Conservation (phyloP, 1,284 basidiomycete species). For the Irpex sp. region DNA sequence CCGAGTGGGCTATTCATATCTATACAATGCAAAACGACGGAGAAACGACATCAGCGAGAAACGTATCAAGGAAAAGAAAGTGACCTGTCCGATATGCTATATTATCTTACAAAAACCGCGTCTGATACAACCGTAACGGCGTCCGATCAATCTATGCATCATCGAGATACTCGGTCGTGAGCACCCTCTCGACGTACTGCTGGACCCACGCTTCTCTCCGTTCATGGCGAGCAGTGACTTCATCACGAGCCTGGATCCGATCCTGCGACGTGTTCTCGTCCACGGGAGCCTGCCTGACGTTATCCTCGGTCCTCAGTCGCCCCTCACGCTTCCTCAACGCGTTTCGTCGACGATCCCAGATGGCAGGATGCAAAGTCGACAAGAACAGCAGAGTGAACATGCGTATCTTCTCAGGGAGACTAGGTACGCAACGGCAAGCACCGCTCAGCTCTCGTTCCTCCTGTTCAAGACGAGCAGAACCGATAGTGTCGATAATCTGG, state of each 20-base stretch:
- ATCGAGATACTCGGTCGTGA: conserved; percentile 67
- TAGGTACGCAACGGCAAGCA: background rate
- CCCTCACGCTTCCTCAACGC: conserved; percentile 64
- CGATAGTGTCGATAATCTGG: conserved; percentile 40
- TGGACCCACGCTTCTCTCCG: conserved; percentile 60
- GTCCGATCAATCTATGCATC: conserved; percentile 33
- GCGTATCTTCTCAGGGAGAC: conserved; percentile 30
- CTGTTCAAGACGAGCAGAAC: conserved; percentile 6
- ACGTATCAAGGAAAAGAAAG: background rate
- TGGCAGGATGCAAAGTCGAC: conserved; percentile 66
- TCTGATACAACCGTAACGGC: background rate
- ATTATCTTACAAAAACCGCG: background rate
- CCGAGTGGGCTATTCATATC: background rate
- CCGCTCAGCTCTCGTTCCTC: background rate
- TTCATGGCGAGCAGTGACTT: conserved; percentile 44
- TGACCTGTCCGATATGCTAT: background rate
- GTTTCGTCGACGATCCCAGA: conserved; percentile 67
- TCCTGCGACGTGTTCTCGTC: conserved; percentile 23
- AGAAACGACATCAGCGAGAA: background rate
- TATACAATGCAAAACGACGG: background rate
- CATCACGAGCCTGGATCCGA: conserved; percentile 33
- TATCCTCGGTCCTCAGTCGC: conserved; percentile 62
- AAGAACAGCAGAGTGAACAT: conserved; percentile 58
- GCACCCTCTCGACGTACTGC: conserved; percentile 62
- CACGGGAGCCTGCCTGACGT: conserved; percentile 34